Evolutionary conservation across 164 flowering plant species (phyloP), one percentile per base, ranked within the genome.

Genomic region (Paratinospora sagittata): DNA sequence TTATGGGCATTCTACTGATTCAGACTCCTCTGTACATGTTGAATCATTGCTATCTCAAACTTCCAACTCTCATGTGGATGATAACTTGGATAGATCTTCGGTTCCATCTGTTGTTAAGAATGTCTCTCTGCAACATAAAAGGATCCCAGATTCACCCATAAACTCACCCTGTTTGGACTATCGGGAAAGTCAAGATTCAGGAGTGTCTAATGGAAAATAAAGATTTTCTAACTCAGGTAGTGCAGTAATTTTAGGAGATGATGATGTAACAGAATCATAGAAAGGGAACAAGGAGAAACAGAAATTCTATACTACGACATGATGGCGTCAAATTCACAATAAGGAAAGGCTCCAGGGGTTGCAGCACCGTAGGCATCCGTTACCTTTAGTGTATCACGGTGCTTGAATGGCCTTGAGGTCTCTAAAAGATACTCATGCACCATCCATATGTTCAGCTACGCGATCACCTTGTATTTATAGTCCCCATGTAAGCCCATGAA

Each of bases 191-290:
- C 27, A 63, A 57, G 57, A 37, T 37, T 69, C 71, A 61, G 14
- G 66, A 76, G 39, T 67, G 61, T 17, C 17, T 47, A 24, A 64
- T 70, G 41, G 76, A 61, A 76, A 62, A 60, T 26, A 11, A 41
- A n/a, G n/a, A n/a, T n/a, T n/a, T n/a, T n/a, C n/a, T 0, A 76
- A 70, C 68, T 43, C 61, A 45, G 82, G 78, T 58, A 76, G 80
- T 72, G 74, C 77, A 45, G 75, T 79, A 63, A 69, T 75, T 67
- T 43, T 81, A 65, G 65, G 67, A 66, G 75, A 77, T 26, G 43
- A 77, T 26, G 43, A 66, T 57, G 73, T 62, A 16, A 68, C 69
- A 65, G 26, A 14, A 19, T 74, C 62, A 63, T 52, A 57, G 64
- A 9, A 21, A 55, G 61, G 24, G 24, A 60, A 61, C 47, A 43